phyloP scores from a whole-genome alignment of 805 yeast genomes.

The Candida krabiensis region DNA sequence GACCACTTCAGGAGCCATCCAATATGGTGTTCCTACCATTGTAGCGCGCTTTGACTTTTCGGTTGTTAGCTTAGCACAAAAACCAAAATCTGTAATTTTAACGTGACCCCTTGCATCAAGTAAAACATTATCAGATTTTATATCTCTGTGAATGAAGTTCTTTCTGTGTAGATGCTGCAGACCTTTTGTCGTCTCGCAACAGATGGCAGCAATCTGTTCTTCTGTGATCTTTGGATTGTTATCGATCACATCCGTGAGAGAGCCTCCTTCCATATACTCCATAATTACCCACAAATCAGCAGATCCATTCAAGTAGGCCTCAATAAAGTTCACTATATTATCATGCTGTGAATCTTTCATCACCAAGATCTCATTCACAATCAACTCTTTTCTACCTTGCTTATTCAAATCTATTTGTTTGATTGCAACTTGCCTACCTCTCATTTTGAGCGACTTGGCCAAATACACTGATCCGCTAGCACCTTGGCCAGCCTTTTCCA shows the following conservation, averaged over 20 bases:
- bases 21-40: conserved; percentile 98
- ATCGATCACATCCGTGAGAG: conserved; percentile 92
- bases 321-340: conserved; percentile 92
- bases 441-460: conserved; percentile 59
- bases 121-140: conserved; percentile 92
- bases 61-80: conserved; percentile 91
- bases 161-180: conserved; percentile 88
- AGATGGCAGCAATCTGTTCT: conserved; percentile 87
- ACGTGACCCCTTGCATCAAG: conserved; percentile 81
- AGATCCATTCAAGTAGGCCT: conserved; percentile 77
- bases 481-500: conserved; percentile 94
- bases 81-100: conserved; percentile 92
- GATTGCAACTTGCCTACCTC: conserved; percentile 78
- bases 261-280: conserved; percentile 99
- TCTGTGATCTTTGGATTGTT: conserved; percentile 79
- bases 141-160: conserved; percentile 94
- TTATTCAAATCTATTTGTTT: conserved; percentile 91
- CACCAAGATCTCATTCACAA: conserved; percentile 92
- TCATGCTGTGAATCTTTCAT: conserved; percentile 96
- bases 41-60: conserved; percentile 87
- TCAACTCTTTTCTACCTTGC: conserved; percentile 93
- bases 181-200: conserved; percentile 88
- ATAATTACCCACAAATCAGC: conserved; percentile 96
- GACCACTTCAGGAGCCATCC: conserved; percentile 99
- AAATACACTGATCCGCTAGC: conserved; percentile 95